Conservation (phyloP, 2,329 filamentous ascomycete species). For the Fusarium paranaense region DNA sequence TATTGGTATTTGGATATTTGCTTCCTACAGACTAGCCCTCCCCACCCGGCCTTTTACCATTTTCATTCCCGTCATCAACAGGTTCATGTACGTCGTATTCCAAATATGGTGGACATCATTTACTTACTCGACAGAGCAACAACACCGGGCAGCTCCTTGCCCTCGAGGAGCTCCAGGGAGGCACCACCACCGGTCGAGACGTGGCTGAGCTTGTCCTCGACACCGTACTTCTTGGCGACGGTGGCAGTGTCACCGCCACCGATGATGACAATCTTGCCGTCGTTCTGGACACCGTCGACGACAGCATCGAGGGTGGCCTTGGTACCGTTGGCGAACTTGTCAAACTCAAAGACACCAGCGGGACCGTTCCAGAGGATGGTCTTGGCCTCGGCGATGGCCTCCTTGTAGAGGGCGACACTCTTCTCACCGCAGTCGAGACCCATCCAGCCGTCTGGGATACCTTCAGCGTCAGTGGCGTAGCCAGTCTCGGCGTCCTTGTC, state of each 20-base stretch:
- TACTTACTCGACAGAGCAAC: conserved; percentile 86
- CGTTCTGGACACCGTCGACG: conserved; percentile 78
- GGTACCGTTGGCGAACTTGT: conserved; percentile 91
- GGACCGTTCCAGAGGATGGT: conserved; percentile 99
- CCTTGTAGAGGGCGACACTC: conserved; percentile 88
- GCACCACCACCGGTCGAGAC: conserved; percentile 97
- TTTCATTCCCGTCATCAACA: conserved; percentile 48
- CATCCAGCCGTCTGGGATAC: conserved; percentile 98
- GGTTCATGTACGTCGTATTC: conserved; percentile 37
- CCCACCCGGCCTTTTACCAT: conserved; percentile 47
- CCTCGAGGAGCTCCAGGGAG: conserved; percentile 94
- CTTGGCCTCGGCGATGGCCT: conserved; percentile 87
- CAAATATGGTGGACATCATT: conserved; percentile 45
- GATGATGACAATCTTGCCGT: conserved; percentile 96
- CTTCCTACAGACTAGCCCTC: conserved; percentile 52
- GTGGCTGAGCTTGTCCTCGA: conserved; percentile 97
- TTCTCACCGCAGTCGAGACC: conserved; percentile 94
- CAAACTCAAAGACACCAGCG: conserved; percentile 96
- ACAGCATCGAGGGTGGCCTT: conserved; percentile 92
- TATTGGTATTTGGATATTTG: conserved; percentile 42
- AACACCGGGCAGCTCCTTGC: conserved; percentile 96
- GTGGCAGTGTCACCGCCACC: conserved; percentile 98
- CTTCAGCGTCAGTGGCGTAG: conserved; percentile 84
- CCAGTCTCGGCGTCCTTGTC: conserved; percentile 83
- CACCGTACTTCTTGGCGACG: conserved; percentile 95